Base-by-base conservation (phyloP, 306 rosid species). In the Vigna radiata region DNA sequence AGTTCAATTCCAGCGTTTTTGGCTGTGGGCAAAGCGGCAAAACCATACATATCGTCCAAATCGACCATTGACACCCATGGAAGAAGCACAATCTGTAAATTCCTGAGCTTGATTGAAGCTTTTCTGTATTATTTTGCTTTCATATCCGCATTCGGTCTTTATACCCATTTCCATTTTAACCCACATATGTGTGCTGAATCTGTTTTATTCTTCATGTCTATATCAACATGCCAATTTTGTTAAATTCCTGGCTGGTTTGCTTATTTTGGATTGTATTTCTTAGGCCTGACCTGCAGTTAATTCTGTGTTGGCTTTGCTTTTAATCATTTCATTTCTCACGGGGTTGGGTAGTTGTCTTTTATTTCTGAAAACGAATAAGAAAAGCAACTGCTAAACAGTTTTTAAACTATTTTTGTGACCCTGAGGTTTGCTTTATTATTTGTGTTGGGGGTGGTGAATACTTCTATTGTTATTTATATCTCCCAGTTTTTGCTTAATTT, bases 1-100 rank as follows among this genome's bases (percentile, higher is more conserved):
- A 25, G 85, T 93, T 79, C 93, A 89, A 70, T 82, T 89, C 86
- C 95, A 88, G 84, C 96, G 97, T 19, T 91, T 87, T 82, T 93
- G 98, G 98, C 49, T 93, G 52, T 93, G 98, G 98, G 98, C 90
- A 17, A 88, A 88, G 87, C 93, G 97, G 19, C 90, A 86, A 74
- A 93, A 93, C 80, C 91, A 89, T 70, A 91, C 98, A 4, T 93
- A 93, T 81, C 93, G 98, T 64, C 98, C 96, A 52, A 84, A 83
- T 67, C 86, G 97, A 53, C 98, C 92, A 78, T 78, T 89, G 86
- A 91, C 90, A 10, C 87, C 80, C 37, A 19, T 78, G 58, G 96
- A 91, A 78, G 97, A 91, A 89, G 58, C 89, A 65, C 97, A 89
- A 86, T 81, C 91, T 55, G 97, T 93, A 87, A 81, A 44, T 74